Base-by-base conservation (phyloP, 192 early-diverging fungal species). In the Tieghemiomyces parasiticus region DNA sequence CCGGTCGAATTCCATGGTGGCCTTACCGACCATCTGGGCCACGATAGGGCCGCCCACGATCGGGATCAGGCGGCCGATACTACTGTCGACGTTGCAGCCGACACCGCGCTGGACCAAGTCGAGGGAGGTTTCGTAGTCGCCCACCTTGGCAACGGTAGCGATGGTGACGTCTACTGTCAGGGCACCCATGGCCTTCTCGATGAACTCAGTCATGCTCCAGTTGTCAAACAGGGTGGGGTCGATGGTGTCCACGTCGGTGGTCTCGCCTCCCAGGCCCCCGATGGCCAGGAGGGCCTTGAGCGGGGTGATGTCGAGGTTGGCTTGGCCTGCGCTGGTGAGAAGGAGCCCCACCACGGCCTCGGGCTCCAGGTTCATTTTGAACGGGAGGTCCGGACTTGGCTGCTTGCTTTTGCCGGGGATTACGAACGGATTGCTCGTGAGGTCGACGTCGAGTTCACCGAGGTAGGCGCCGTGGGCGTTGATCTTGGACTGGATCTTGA, bases 21-120 rank as follows among this genome's bases (percentile, higher is more conserved):
- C 63, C 6, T 52, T 51, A 60, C 66, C 61, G 52, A 81, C 75
- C 64, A 81, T 73, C 2, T 64, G 46, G 63, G 75, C 74, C 20
- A 77, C 79, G 62, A 81, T 73, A 24, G 79, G 79, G 33, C 69
- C 71, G 42, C 72, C 77, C 47, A 81, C 77, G 34, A 74, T 63
- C 42, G 77, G 70, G 34, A 81, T 72, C 19, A 81, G 64, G 56
- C 64, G 63, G 46, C 67, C 59, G 59, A 81, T 67, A 8, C 70
- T 70, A 19, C 34, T 44, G 66, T 81, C 79, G 0, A 72, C 71
- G 12, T 44, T 45, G 33, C 67, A 67, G 20, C 63, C 62, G 38
- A 81, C 71, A 33, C 19, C 44, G 0, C 25, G 24, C 65, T 81
- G 79, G 53, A 54, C 46, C 24, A 72, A 68, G 0, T 64, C 24